phyloP scores from a whole-genome alignment of 768 basidiomycete species.

The Leucocoprinus birnbaumii region DNA sequence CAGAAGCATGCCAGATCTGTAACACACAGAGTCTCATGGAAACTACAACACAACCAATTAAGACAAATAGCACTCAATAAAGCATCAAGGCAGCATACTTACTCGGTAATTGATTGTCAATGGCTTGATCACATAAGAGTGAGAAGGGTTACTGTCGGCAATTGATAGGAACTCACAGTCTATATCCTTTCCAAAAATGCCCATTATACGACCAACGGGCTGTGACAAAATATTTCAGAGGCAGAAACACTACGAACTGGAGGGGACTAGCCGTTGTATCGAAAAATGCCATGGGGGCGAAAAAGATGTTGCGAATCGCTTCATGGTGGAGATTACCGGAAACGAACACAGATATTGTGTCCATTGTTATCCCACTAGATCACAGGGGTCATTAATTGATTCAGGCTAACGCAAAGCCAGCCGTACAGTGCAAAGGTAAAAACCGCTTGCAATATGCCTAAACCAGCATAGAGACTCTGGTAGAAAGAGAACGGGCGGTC shows the following conservation, averaged over 20 bases:
- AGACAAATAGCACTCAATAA: neutral
- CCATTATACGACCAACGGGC: constrained; percentile 59
- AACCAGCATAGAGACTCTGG: constrained; percentile 58
- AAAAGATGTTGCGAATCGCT: constrained; percentile 55
- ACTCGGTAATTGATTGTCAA: constrained; percentile 63
- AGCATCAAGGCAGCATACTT: constrained; percentile 13
- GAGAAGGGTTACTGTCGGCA: neutral
- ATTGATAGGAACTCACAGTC: constrained; percentile 45
- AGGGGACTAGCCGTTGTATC: constrained; percentile 53
- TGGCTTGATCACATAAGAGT: constrained; percentile 29
- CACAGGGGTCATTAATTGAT: neutral
- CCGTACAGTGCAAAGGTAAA: constrained; percentile 59
- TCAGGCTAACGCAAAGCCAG: neutral
- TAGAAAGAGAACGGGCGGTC: constrained; percentile 54
- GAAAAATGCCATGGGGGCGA: constrained; percentile 77
- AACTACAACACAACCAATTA: constrained; percentile 27
- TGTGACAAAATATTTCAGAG: constrained; percentile 17
- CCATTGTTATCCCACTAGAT: constrained; percentile 48
- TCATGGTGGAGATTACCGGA: constrained; percentile 61
- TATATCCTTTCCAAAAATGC: constrained; percentile 65
- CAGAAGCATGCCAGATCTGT: neutral
- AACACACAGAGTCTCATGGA: constrained; percentile 56
- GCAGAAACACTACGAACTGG: neutral
- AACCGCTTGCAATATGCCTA: constrained; percentile 52
- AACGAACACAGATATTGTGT: constrained; percentile 54